Percentiles rank a stretch among this genome's conserved stretches.
These are phyloP conservation scores for Pyrenochaeta sp. DNA, from an alignment of 2,329 filamentous ascomycete species.

Conservation along the genomic window DNA sequence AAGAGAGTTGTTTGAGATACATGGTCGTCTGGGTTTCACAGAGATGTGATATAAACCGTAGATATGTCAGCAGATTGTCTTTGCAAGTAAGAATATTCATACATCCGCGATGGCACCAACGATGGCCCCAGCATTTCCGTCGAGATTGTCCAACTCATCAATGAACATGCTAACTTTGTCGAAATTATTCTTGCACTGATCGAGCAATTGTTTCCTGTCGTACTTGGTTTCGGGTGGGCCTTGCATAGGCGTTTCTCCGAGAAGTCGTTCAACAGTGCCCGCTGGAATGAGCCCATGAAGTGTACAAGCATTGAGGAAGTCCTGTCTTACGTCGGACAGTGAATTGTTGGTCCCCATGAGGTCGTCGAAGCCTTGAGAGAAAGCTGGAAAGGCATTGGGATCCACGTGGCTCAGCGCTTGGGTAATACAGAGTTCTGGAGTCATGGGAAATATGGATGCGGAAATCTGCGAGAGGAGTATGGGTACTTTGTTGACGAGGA, in stretches of 20 bases:
- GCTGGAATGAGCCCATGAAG: constrained; percentile 85
- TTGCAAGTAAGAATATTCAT: background rate
- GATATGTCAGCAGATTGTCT: constrained; percentile 7
- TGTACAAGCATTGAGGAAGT: constrained; percentile 91
- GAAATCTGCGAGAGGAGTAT: constrained; percentile 67
- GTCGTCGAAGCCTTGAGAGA: constrained; percentile 70
- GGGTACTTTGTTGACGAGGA: constrained; percentile 79
- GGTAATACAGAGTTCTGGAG: constrained; percentile 70
- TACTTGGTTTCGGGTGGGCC: constrained; percentile 78
- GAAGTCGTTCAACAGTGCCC: constrained; percentile 77
- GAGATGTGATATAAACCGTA: constrained; percentile 71
- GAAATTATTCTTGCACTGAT: constrained; percentile 78
- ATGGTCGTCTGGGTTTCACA: constrained; percentile 80
- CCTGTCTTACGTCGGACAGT: constrained; percentile 73
- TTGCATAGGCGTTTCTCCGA: constrained; percentile 86
- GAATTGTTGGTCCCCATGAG: constrained; percentile 63
- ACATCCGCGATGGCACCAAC: constrained; percentile 70
- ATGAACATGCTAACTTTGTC: constrained; percentile 80
- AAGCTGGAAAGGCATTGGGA: constrained; percentile 68
- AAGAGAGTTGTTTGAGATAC: constrained; percentile 78
- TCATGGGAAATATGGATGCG: constrained; percentile 66
- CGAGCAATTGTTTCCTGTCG: constrained; percentile 78
- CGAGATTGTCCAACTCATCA: constrained; percentile 84
- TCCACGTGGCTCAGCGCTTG: constrained; percentile 72
- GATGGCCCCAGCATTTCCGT: constrained; percentile 89